phyloP scores from a whole-genome alignment of 1,284 basidiomycete species.

The Leucoagaricus sp. region DNA sequence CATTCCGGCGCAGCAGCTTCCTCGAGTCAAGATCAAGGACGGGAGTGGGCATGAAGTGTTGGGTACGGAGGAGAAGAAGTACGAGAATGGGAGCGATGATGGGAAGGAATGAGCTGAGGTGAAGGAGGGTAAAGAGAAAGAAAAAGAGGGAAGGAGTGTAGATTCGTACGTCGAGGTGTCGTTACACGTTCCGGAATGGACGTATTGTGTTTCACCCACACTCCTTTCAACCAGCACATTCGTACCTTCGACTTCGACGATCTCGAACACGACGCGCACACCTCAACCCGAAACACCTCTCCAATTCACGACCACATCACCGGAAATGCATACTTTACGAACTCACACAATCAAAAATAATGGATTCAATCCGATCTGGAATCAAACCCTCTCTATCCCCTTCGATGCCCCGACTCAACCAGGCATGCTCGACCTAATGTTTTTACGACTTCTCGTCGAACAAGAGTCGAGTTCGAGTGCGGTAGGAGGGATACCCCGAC shows the following conservation, averaged over 20 bases:
- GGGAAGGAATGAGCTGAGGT: not conserved
- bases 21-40: constrained; percentile 67
- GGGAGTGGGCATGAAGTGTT: constrained; percentile 57
- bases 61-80: constrained; percentile 26
- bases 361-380: constrained; percentile 90
- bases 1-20: constrained; percentile 92
- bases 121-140: not conserved
- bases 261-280: not conserved
- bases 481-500: not conserved
- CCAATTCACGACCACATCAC: constrained; percentile 29
- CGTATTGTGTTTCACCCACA: constrained; percentile 13
- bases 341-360: constrained; percentile 78
- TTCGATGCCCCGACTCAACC: constrained; percentile 62
- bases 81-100: not conserved
- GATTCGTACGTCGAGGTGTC: constrained; percentile 84
- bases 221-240: not conserved
- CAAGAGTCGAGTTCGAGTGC: constrained; percentile 38
- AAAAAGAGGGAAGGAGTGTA: constrained; percentile 38
- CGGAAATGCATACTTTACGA: constrained; percentile 50
- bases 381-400: constrained; percentile 68
- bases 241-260: constrained; percentile 1
- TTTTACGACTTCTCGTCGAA: constrained; percentile 78
- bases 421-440: constrained; percentile 82
- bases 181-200: constrained; percentile 77
- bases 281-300: constrained; percentile 6